Evolutionary conservation across 805 yeast genomes (phyloP).

Genomic region (Ogataea naganishii): DNA sequence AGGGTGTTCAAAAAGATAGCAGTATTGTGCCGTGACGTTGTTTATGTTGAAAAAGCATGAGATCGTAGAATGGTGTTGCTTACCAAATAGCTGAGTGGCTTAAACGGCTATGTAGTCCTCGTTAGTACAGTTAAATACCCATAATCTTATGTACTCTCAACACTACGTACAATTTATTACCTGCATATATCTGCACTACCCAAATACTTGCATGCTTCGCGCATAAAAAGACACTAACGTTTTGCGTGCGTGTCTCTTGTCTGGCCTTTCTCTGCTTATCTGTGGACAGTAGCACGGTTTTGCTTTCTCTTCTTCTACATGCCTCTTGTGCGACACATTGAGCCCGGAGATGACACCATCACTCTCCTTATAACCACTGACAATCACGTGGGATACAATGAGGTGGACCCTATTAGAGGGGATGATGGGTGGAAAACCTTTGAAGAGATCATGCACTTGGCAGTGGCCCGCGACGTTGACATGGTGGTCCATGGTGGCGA

Average conservation of each 20-base stretch:
- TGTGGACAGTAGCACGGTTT: too few species aligned
- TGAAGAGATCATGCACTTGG: conserved; percentile 71
- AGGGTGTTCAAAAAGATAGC: conserved; percentile 51
- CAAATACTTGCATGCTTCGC: too few species aligned
- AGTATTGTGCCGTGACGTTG: conserved; percentile 47
- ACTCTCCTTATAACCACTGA: conserved; percentile 83
- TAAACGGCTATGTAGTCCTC: too few species aligned
- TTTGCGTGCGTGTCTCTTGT: too few species aligned
- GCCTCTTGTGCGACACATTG: conserved; percentile 33
- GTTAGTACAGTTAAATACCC: too few species aligned
- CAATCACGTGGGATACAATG: conserved; percentile 92
- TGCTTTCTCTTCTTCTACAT: conserved; percentile 10
- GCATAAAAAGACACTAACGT: too few species aligned
- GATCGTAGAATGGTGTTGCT: too few species aligned
- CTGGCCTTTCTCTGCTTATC: too few species aligned
- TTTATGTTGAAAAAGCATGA: conserved; percentile 34
- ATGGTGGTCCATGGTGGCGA: conserved; percentile 92
- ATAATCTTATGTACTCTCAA: too few species aligned
- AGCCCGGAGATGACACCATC: conserved; percentile 57
- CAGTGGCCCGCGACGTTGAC: conserved; percentile 66
- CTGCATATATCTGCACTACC: too few species aligned
- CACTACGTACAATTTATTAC: too few species aligned
- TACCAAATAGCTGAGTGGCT: too few species aligned
- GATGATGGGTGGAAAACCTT: conserved; percentile 86
- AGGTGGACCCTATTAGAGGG: conserved; percentile 82